A percentile compares a stretch with the other conserved stretches of the same genome.
Conservation (phyloP, 371 early-diverging fungal species). For the Lichtheimia corymbifera region DNA sequence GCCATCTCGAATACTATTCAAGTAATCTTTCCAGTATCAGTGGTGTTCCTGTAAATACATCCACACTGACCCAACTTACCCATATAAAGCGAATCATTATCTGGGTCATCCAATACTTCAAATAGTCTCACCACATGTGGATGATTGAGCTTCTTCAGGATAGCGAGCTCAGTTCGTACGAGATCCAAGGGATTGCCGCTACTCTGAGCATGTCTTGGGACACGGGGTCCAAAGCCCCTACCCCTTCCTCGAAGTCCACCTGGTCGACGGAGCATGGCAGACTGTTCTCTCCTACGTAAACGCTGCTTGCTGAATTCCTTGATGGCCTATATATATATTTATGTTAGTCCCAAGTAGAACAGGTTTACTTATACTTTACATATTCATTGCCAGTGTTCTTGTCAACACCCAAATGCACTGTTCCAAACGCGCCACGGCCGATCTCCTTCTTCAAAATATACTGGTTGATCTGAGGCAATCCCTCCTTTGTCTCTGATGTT, state of each 20-base stretch:
- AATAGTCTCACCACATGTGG: constrained; percentile 82
- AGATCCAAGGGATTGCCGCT: constrained; percentile 75
- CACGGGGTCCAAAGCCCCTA: neutral
- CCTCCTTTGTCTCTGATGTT: constrained; percentile 68
- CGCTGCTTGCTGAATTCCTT: constrained; percentile 91
- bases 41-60: neutral
- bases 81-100: constrained; percentile 79
- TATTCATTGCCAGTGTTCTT: constrained; percentile 52
- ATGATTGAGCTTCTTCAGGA: constrained; percentile 92
- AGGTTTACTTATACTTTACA: constrained; percentile 43
- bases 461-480: constrained; percentile 75
- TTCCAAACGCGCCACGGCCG: constrained; percentile 90
- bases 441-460: constrained; percentile 75
- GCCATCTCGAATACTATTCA: constrained; percentile 85
- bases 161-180: constrained; percentile 90
- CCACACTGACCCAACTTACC: constrained; percentile 35
- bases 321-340: constrained; percentile 62
- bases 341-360: neutral
- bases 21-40: neutral
- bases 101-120: constrained; percentile 93
- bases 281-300: constrained; percentile 73
- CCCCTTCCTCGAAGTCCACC: constrained; percentile 7
- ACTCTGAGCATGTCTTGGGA: neutral
- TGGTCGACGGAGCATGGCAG: constrained; percentile 51
- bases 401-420: constrained; percentile 80